Evolutionary conservation across 2,329 filamentous ascomycete genomes (phyloP).

Genomic region (Colletotrichum orbiculare): DNA sequence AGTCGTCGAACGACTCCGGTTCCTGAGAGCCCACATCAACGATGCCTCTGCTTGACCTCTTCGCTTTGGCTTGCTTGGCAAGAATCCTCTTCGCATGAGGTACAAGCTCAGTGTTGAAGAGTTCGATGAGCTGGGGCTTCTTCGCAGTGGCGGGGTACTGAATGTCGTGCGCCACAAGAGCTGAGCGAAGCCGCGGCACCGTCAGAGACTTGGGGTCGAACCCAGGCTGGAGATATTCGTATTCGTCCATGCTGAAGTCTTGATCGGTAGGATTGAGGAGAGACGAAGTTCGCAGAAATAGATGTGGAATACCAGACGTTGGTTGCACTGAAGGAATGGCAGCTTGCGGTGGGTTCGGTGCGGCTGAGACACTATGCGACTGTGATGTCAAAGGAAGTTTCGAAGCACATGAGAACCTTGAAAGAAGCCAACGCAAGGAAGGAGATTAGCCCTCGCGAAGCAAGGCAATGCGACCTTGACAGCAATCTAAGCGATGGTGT

Average conservation of each 20-base stretch:
- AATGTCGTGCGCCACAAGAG: slow-evolving; percentile 89
- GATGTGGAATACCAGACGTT: not conserved
- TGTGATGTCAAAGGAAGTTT: slow-evolving; percentile 27
- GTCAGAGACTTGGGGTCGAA: slow-evolving; percentile 89
- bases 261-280: slow-evolving; percentile 1
- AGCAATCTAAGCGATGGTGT: slow-evolving; percentile 30
- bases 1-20: slow-evolving; percentile 70
- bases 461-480: slow-evolving; percentile 24
- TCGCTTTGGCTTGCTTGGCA: slow-evolving; percentile 78
- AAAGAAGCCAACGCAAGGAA: not conserved
- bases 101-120: slow-evolving; percentile 83
- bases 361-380: slow-evolving; percentile 25
- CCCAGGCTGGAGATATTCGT: slow-evolving; percentile 85
- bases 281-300: not conserved
- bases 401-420: not conserved
- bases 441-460: slow-evolving; percentile 4
- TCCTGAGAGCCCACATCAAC: slow-evolving; percentile 75
- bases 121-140: slow-evolving; percentile 86
- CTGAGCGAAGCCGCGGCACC: slow-evolving; percentile 87
- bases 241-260: slow-evolving; percentile 64
- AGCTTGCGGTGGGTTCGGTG: slow-evolving; percentile 1
- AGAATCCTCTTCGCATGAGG: slow-evolving; percentile 84
- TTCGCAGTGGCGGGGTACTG: slow-evolving; percentile 90
- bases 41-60: slow-evolving; percentile 90
- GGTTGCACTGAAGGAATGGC: slow-evolving; percentile 11